Evolutionary conservation across 2,329 filamentous ascomycete genomes (phyloP).

Genomic region (Colletotrichum sp.): DNA sequence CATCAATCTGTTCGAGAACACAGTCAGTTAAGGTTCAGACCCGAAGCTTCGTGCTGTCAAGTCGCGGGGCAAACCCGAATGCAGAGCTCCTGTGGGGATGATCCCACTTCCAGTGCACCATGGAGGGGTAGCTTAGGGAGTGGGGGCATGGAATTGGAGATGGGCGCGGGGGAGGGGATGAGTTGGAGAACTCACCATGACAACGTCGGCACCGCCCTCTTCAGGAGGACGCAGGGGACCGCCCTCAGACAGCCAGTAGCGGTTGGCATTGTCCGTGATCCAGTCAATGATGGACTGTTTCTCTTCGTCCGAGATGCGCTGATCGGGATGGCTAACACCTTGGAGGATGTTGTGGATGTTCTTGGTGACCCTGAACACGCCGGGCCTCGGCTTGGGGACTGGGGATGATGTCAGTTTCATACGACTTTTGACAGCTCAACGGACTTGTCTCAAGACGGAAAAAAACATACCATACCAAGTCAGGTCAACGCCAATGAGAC

Average conservation of each 20-base stretch:
- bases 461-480: slow-evolving; percentile 68
- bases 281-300: slow-evolving; percentile 70
- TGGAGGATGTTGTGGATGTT: slow-evolving; percentile 90
- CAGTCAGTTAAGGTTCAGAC: not conserved
- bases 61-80: not conserved
- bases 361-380: slow-evolving; percentile 84
- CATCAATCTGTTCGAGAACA: slow-evolving; percentile 62
- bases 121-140: slow-evolving; percentile 11
- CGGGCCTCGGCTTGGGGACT: slow-evolving; percentile 80
- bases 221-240: slow-evolving; percentile 69
- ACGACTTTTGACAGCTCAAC: not conserved
- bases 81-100: slow-evolving; percentile 9
- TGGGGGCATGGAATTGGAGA: slow-evolving; percentile 3
- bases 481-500: slow-evolving; percentile 69
- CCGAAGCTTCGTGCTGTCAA: not conserved
- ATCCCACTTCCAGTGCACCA: slow-evolving; percentile 3
- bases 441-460: not conserved
- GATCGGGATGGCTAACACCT: slow-evolving; percentile 70
- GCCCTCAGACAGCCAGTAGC: slow-evolving; percentile 74
- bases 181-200: slow-evolving; percentile 55
- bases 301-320: slow-evolving; percentile 68
- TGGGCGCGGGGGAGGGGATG: not conserved
- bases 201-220: slow-evolving; percentile 76
- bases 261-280: slow-evolving; percentile 74
- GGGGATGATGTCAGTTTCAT: slow-evolving; percentile 14